Conservation (phyloP, 495 filamentous ascomycete genomes). For the Stereocaulon alpinum region DNA sequence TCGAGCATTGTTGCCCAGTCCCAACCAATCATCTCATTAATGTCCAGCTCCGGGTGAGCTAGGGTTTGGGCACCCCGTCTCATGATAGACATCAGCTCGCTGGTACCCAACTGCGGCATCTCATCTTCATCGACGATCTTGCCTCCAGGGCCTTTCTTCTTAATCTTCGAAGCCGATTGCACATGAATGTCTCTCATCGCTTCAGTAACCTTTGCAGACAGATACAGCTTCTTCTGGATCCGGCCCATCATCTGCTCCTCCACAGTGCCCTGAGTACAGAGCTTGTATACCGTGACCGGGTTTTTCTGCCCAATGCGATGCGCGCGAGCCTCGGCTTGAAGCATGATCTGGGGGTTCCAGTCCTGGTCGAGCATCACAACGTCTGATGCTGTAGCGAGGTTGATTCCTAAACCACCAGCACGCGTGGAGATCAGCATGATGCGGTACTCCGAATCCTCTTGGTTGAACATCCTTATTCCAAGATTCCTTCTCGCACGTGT, state of each 20-base stretch:
- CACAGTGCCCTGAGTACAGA: constrained; percentile 50
- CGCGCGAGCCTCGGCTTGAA: constrained; percentile 50
- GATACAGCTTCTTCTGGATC: constrained; percentile 56
- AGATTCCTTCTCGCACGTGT: constrained; percentile 44
- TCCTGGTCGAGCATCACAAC: constrained; percentile 57
- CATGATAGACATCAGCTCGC: constrained; percentile 46
- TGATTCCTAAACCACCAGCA: constrained; percentile 56
- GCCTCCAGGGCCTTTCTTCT: constrained; percentile 25
- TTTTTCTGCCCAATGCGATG: constrained; percentile 51
- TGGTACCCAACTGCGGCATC: constrained; percentile 41
- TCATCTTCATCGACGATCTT: constrained; percentile 26
- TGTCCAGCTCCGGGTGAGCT: constrained; percentile 41
- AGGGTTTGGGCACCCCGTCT: constrained; percentile 47
- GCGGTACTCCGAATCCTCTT: constrained; percentile 34
- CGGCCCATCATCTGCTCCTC: constrained; percentile 55
- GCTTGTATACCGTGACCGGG: constrained; percentile 47
- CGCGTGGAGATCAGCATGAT: constrained; percentile 56
- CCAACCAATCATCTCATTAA: constrained; percentile 49
- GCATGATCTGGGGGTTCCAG: constrained; percentile 55
- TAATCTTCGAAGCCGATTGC: constrained; percentile 19
- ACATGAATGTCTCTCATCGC: constrained; percentile 45
- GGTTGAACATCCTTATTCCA: constrained; percentile 49
- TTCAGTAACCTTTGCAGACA: constrained; percentile 53
- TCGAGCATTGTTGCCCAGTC: constrained; percentile 44
- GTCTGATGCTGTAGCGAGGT: constrained; percentile 47